These are phyloP conservation scores for Neofusicoccum kwambonambiense DNA, from an alignment of 2,329 filamentous ascomycete species.

Conservation along the genomic window DNA sequence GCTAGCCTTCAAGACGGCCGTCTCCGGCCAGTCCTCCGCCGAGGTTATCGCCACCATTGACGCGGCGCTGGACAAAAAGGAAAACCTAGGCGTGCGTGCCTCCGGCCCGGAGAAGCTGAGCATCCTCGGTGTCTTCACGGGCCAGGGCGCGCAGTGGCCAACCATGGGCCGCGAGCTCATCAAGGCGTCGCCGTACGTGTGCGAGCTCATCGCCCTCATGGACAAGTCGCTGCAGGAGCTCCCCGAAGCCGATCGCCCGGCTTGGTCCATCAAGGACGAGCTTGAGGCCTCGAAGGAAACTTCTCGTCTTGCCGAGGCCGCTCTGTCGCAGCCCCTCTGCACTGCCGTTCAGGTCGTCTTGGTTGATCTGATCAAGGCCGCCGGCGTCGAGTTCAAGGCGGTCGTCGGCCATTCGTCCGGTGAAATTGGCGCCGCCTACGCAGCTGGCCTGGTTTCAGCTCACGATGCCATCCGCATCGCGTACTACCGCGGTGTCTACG, in stretches of 20 bases:
- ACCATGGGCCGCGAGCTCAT: slow-evolving; percentile 42
- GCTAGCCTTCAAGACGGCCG: slow-evolving; percentile 10
- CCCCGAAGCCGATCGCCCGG: slow-evolving; percentile 18
- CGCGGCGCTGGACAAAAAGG: neutral
- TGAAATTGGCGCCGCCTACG: slow-evolving; percentile 32
- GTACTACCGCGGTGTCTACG: slow-evolving; percentile 22
- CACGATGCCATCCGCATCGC: slow-evolving; percentile 27
- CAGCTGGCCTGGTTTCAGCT: slow-evolving; percentile 22
- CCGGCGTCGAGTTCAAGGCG: slow-evolving; percentile 25
- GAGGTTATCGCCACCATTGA: neutral
- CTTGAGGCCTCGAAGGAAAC: slow-evolving; percentile 24
- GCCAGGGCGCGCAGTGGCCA: slow-evolving; percentile 45
- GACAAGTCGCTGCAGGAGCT: slow-evolving; percentile 21
- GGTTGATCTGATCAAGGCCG: slow-evolving; percentile 26
- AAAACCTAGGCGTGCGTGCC: neutral
- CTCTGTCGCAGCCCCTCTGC: slow-evolving; percentile 27
- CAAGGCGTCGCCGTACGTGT: slow-evolving; percentile 10
- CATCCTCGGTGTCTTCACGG: slow-evolving; percentile 40
- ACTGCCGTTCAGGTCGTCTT: slow-evolving; percentile 30
- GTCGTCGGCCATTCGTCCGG: slow-evolving; percentile 32
- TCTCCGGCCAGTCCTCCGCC: neutral
- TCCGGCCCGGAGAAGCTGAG: neutral
- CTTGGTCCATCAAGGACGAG: slow-evolving; percentile 23
- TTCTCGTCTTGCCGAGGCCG: slow-evolving; percentile 23
- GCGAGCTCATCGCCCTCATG: slow-evolving; percentile 23